Evolutionary conservation across 139 green algal species (phyloP).

Genomic region (Closterium sp.): DNA sequence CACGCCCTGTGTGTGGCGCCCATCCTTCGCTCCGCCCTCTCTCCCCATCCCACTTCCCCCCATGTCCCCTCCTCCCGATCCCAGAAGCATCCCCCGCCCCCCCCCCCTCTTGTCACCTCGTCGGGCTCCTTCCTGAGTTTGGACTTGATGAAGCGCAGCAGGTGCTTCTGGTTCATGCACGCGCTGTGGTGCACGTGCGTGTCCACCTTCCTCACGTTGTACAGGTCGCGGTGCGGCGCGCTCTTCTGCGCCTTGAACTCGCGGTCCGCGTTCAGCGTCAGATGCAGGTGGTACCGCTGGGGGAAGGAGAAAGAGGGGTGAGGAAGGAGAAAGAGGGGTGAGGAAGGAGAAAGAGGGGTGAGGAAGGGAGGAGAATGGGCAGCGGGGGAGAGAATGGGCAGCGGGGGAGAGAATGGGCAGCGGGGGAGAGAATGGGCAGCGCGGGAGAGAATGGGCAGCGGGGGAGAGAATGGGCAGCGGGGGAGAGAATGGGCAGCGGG

Average conservation of each 20-base stretch:
- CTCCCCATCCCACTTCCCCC: background rate
- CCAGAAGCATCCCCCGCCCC: no score
- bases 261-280: slow-evolving; percentile 98
- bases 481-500: background rate
- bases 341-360: background rate
- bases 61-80: background rate
- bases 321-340: background rate
- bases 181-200: slow-evolving; percentile 96
- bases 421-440: background rate
- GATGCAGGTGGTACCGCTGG: slow-evolving; percentile 95
- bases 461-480: background rate
- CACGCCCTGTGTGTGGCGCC: background rate
- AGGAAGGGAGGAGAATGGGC: background rate
- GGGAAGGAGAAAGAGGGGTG: background rate
- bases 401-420: background rate
- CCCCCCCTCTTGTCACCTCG: slow-evolving; percentile 64
- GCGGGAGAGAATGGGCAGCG: background rate
- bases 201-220: slow-evolving; percentile 99
- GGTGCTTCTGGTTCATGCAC: slow-evolving; percentile 99
- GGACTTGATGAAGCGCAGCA: slow-evolving; percentile 99
- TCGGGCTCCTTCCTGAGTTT: slow-evolving; percentile 95
- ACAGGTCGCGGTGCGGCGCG: slow-evolving; percentile 98
- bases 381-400: background rate
- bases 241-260: slow-evolving; percentile 96
- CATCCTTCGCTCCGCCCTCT: background rate